Conservation (phyloP, 2,329 filamentous ascomycete species). For the Curvularia sp. region DNA sequence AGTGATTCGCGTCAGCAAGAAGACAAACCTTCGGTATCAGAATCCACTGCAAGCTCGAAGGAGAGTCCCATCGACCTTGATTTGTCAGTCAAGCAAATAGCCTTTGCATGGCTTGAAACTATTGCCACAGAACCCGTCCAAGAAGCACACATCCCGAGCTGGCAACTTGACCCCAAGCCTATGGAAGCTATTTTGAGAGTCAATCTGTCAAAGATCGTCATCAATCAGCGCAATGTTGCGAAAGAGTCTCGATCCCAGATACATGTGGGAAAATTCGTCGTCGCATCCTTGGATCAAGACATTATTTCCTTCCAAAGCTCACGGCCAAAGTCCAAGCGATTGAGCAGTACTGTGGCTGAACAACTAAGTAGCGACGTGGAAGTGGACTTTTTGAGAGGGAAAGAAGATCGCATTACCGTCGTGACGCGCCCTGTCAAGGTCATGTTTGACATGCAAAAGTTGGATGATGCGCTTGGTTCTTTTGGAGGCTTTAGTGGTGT, state of each 20-base stretch:
- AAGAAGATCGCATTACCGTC: conserved; percentile 61
- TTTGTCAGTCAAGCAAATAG: conserved; percentile 36
- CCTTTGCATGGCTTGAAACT: conserved; percentile 43
- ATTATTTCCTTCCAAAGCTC: conserved; percentile 59
- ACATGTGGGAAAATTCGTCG: conserved; percentile 52
- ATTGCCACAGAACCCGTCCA: conserved; percentile 35
- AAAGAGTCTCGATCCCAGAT: conserved; percentile 33
- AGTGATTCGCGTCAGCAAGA: conserved; percentile 12
- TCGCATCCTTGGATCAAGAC: conserved; percentile 58
- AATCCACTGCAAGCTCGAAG: conserved; percentile 1
- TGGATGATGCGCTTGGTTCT: conserved; percentile 87
- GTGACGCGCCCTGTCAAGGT: conserved; percentile 79
- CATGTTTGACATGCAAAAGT: conserved; percentile 75
- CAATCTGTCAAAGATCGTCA: conserved; percentile 31
- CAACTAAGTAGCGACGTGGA: conserved; percentile 42
- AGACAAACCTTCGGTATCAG: background rate
- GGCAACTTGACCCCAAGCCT: conserved; percentile 35
- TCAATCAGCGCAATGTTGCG: conserved; percentile 29
- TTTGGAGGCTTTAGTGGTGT: conserved; percentile 93
- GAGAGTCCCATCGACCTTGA: conserved; percentile 23
- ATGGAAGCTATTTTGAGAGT: conserved; percentile 40
- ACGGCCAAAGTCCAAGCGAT: conserved; percentile 36
- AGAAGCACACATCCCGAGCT: conserved; percentile 6
- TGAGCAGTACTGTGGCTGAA: conserved; percentile 29
- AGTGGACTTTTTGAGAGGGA: conserved; percentile 41